A percentile compares a stretch with the other conserved stretches of the same genome.
These are phyloP conservation scores for Diplodia seriata DNA, from an alignment of 2,329 filamentous ascomycete species.

Conservation along the genomic window DNA sequence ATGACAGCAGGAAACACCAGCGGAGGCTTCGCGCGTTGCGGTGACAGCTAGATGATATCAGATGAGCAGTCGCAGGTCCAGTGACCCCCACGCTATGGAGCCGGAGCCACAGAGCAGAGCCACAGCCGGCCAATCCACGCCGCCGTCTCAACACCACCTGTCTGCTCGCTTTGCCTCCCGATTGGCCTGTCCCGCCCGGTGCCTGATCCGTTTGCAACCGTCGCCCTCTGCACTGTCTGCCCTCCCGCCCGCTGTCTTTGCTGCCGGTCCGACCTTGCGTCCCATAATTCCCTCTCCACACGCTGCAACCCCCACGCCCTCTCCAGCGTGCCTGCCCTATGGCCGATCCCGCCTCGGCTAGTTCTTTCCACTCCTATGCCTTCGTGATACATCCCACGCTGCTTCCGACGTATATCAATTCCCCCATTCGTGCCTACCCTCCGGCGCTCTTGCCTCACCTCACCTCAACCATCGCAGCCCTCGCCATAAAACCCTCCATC, in stretches of 20 bases:
- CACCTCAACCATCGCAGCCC: too few species aligned
- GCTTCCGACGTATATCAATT: neutral
- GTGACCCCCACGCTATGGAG: conserved; percentile 14
- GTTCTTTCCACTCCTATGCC: neutral
- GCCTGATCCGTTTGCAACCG: conserved; percentile 7
- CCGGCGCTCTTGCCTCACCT: neutral
- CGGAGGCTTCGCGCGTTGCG: neutral
- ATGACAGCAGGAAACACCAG: conserved; percentile 1
- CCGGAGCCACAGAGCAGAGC: too few species aligned
- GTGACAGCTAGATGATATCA: neutral
- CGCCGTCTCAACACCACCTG: conserved; percentile 3
- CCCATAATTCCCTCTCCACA: too few species aligned
- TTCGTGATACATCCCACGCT: conserved; percentile 7
- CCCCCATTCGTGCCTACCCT: conserved; percentile 7
- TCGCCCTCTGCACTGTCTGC: neutral
- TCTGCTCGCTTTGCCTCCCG: conserved; percentile 3
- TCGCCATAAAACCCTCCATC: too few species aligned
- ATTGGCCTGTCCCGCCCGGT: conserved; percentile 1
- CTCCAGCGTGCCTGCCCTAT: neutral
- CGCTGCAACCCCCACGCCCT: neutral
- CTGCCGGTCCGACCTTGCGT: neutral
- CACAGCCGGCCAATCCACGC: neutral
- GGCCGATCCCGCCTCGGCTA: neutral
- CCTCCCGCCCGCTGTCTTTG: neutral
- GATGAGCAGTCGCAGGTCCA: neutral